phyloP scores from a whole-genome alignment of 495 filamentous ascomycete genomes.

The Cercophora samala region DNA sequence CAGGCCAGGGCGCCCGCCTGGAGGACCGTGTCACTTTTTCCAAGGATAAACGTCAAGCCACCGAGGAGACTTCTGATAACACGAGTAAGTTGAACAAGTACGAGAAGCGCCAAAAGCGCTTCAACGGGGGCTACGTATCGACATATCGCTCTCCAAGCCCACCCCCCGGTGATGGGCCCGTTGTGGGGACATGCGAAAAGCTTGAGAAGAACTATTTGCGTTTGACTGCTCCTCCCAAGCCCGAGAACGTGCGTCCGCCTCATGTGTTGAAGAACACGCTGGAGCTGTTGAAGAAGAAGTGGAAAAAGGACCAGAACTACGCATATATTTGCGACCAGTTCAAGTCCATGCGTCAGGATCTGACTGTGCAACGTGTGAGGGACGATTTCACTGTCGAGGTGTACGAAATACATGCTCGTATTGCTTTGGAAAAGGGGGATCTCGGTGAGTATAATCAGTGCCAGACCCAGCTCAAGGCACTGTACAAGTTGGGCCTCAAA shows the following conservation, averaged over 20 bases:
- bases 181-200: constrained; percentile 78
- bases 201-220: constrained; percentile 94
- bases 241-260: constrained; percentile 83
- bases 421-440: constrained; percentile 97
- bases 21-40: constrained; percentile 74
- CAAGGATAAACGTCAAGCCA: constrained; percentile 54
- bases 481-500: constrained; percentile 81
- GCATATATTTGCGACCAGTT: constrained; percentile 98
- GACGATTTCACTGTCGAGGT: constrained; percentile 92
- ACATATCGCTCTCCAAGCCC: constrained; percentile 60
- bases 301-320: constrained; percentile 92
- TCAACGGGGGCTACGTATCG: constrained; percentile 65
- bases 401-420: constrained; percentile 96
- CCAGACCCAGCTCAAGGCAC: constrained; percentile 89
- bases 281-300: constrained; percentile 87
- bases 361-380: constrained; percentile 95
- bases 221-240: constrained; percentile 82
- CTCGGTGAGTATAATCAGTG: constrained; percentile 99
- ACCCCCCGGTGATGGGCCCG: constrained; percentile 65
- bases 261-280: constrained; percentile 75
- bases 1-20: constrained; percentile 59
- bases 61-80: constrained; percentile 46
- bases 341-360: constrained; percentile 95
- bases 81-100: constrained; percentile 81
- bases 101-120: constrained; percentile 86